phyloP scores from a whole-genome alignment of 192 early-diverging fungal species.

The Linnemannia elongata region DNA sequence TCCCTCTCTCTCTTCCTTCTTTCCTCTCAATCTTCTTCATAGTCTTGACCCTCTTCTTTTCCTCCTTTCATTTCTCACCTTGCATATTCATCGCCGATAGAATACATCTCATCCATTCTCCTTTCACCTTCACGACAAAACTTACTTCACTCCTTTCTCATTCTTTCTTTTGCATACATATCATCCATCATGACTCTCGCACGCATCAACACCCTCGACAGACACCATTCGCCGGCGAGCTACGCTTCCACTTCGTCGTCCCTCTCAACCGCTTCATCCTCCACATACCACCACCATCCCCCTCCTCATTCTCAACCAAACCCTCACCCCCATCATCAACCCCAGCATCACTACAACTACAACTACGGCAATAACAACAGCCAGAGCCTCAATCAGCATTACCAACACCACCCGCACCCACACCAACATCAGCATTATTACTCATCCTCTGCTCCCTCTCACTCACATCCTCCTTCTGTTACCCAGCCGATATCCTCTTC shows the following conservation, averaged over 20 bases:
- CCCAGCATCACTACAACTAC: neutral
- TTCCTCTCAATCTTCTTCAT: neutral
- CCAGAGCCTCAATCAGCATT: neutral
- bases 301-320: neutral
- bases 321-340: slow-evolving; percentile 1
- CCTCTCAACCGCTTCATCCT: neutral
- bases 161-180: neutral
- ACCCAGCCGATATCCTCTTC: neutral
- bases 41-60: neutral
- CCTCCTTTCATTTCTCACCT: neutral
- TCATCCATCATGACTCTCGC: slow-evolving; percentile 1
- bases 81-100: neutral
- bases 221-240: neutral
- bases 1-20: neutral
- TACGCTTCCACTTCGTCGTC: neutral
- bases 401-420: neutral
- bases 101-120: neutral
- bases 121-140: neutral
- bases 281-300: neutral
- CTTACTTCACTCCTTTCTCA: neutral
- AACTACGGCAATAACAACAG: neutral
- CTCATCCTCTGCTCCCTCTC: slow-evolving; percentile 10
- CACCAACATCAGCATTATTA: neutral
- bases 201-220: slow-evolving; percentile 8
- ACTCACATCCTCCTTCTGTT: neutral